These are phyloP conservation scores for Poronia punctata DNA, from an alignment of 495 filamentous ascomycete species.

Conservation along the genomic window DNA sequence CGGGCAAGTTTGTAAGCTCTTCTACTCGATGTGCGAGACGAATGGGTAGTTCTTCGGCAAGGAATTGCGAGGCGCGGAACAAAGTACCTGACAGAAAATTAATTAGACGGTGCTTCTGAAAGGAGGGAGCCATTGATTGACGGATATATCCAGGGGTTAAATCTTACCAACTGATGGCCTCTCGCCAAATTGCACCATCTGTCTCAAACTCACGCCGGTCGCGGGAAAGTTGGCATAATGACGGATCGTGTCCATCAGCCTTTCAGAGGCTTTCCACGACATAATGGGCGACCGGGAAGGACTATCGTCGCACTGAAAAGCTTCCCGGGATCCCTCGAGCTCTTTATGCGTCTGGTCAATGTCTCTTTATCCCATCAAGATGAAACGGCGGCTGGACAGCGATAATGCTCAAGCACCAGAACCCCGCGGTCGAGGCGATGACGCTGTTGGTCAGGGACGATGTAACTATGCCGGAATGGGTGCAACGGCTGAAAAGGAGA, in stretches of 20 bases:
- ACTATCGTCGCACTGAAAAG: slow-evolving; percentile 8
- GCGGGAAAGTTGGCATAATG: slow-evolving; percentile 97
- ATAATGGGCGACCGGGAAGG: slow-evolving; percentile 42
- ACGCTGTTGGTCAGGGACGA: too few species aligned
- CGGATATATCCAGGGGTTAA: slow-evolving; percentile 2
- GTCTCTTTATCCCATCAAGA: too few species aligned
- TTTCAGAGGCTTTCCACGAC: slow-evolving; percentile 83
- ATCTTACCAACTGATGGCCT: slow-evolving; percentile 72
- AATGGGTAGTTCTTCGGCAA: slow-evolving; percentile 96
- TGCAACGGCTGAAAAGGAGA: too few species aligned
- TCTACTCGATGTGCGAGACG: slow-evolving; percentile 92
- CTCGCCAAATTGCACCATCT: slow-evolving; percentile 99
- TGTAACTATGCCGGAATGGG: too few species aligned
- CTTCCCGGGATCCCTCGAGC: too few species aligned
- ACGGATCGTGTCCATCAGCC: slow-evolving; percentile 96
- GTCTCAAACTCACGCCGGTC: slow-evolving; percentile 89
- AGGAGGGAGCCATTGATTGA: slow-evolving; percentile 1
- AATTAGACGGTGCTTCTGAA: slow-evolving; percentile 15
- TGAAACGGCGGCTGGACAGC: too few species aligned
- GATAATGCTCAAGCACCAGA: too few species aligned
- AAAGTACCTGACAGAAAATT: slow-evolving; percentile 62
- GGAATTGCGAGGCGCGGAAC: slow-evolving; percentile 95
- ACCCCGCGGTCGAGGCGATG: too few species aligned
- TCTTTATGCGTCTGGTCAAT: too few species aligned
- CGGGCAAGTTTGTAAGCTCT: slow-evolving; percentile 85